These are phyloP conservation scores for Coemansia erecta DNA, from an alignment of 192 early-diverging fungal genomes.

Conservation along the genomic window DNA sequence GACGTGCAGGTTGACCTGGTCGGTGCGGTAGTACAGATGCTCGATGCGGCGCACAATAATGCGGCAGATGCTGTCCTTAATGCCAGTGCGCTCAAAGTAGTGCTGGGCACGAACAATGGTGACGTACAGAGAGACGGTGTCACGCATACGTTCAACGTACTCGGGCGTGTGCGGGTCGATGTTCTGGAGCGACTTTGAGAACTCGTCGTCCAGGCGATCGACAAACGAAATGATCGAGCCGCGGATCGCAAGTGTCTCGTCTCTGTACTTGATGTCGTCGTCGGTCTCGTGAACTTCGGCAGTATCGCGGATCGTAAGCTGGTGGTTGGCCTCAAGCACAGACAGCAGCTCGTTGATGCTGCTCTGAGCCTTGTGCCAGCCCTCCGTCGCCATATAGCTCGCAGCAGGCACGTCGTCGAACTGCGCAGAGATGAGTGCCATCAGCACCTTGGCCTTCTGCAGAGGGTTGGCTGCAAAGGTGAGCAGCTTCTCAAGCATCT, in stretches of 20 bases:
- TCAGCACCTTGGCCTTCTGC: slow-evolving; percentile 80
- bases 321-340: slow-evolving; percentile 72
- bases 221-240: slow-evolving; percentile 85
- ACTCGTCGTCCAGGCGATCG: slow-evolving; percentile 97
- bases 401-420: slow-evolving; percentile 76
- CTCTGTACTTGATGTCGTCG: slow-evolving; percentile 55
- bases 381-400: slow-evolving; percentile 69
- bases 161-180: slow-evolving; percentile 98
- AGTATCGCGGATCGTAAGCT: slow-evolving; percentile 69
- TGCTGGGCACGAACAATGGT: slow-evolving; percentile 82
- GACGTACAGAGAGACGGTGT: slow-evolving; percentile 83
- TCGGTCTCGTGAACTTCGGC: slow-evolving; percentile 44
- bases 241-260: slow-evolving; percentile 64
- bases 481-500: slow-evolving; percentile 64
- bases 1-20: slow-evolving; percentile 74
- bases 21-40: slow-evolving; percentile 98
- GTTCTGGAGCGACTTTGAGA: slow-evolving; percentile 89
- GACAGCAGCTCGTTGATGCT: slow-evolving; percentile 77
- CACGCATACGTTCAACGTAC: slow-evolving; percentile 90
- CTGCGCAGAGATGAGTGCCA: slow-evolving; percentile 82
- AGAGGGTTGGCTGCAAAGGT: slow-evolving; percentile 63
- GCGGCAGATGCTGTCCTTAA: slow-evolving; percentile 65
- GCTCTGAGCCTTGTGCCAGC: slow-evolving; percentile 75
- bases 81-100: slow-evolving; percentile 74
- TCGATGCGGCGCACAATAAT: slow-evolving; percentile 85